Evolutionary conservation across 441 rosid genomes (phyloP).

Genomic region (Mallotus japonicus): DNA sequence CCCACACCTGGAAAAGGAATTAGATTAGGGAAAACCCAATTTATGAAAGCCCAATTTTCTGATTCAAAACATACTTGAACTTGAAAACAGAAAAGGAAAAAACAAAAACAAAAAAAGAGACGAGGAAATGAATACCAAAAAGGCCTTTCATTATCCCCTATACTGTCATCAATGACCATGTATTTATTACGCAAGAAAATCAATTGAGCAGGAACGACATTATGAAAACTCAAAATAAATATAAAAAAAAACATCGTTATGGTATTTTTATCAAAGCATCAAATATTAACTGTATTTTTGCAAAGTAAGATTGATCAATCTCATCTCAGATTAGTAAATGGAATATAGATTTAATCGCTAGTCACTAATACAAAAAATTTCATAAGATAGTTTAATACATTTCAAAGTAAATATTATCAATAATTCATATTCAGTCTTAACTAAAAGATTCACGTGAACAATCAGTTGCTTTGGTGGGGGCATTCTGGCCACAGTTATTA

Average conservation of each 20-base stretch:
- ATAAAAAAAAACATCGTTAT: neutral
- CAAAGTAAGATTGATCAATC: neutral
- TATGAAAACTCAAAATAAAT: too few relatives aligned
- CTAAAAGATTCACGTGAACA: too few relatives aligned
- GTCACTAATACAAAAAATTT: too few relatives aligned
- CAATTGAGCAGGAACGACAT: neutral
- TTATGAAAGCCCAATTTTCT: neutral
- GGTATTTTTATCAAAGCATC: neutral
- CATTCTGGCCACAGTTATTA: too few relatives aligned
- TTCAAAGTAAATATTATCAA: neutral
- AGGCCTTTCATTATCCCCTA: neutral
- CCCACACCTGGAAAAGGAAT: slow-evolving; percentile 59
- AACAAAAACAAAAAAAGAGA: too few relatives aligned
- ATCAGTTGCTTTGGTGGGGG: too few relatives aligned
- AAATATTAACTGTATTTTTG: neutral
- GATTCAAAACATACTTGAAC: too few relatives aligned
- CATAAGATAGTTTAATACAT: neutral
- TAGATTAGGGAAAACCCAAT: neutral
- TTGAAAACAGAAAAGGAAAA: too few relatives aligned
- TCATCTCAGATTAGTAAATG: neutral
- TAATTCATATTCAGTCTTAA: neutral
- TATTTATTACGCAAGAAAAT: neutral
- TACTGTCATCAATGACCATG: neutral
- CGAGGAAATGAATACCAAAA: too few relatives aligned
- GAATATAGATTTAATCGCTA: too few relatives aligned